Evolutionary conservation across 106 monocot genomes (phyloP), one percentile per base, ranked within the genome.

Genomic region (Platanthera guangdongensis): DNA sequence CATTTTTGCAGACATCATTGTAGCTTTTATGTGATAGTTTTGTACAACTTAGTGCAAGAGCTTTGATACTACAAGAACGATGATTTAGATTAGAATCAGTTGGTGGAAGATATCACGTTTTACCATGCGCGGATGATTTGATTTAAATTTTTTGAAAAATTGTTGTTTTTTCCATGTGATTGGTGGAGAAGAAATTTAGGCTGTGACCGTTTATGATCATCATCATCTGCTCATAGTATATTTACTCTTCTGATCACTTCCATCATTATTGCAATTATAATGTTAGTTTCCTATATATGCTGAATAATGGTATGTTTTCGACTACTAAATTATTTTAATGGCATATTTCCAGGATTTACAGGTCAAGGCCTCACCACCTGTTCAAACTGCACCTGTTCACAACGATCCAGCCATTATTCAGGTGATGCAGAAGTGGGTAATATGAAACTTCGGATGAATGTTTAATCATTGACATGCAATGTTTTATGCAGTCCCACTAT

Each of bases 381-480:
- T 59, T 74, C 92, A 87, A 57, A 74, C 76, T 73, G 78, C 83
- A 71, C 81, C 75, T 18, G 80, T 84, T 39, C 84, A 87, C 80
- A 88, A 79, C 78, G 90, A 91, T 72, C 90, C 90, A 78, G 90
- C 90, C 55, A 91, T 91, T 47, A 91, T 91, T 69, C 90, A 91
- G 85, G 90, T 87, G 78, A 83, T 45, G 0, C 13, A 57, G 15
- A 19, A 30, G 60, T 72, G 72, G 25, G 3, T 64, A 39, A 22
- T 72, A 18, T 65, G 75, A 68, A 14, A 9, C 14, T 74, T 22
- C 46, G 22, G 19, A 49, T 22, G 10, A 39, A 7, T 5, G 4
- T 53, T 12, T 68, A 18, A 16, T 70, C 19, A 51, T 68, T 39
- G 64, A 76, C 55, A 57, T 54, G 75, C 25, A 16, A n/a, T 78